phyloP scores from a whole-genome alignment of 2,329 filamentous ascomycete genomes.

The Colletotrichum truncatum region DNA sequence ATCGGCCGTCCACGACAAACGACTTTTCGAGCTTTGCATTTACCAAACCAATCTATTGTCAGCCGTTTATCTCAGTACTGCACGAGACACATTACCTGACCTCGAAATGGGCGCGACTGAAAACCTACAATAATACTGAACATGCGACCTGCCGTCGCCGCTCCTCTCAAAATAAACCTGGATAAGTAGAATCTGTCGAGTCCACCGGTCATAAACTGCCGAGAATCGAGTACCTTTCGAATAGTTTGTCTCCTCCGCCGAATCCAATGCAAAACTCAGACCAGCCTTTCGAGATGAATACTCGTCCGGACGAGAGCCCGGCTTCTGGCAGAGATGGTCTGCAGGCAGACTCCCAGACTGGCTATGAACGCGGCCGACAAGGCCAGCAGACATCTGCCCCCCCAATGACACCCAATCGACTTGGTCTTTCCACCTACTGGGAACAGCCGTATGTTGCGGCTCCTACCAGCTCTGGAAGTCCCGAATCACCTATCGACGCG shows the following conservation, averaged over 20 bases:
- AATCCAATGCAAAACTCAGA: conserved; percentile 6
- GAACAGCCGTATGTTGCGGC: conserved; percentile 53
- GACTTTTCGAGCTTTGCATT: too few relatives aligned
- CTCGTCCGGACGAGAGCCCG: conserved; percentile 9
- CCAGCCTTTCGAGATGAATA: conserved; percentile 23
- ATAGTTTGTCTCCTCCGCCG: not conserved
- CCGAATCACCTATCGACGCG: conserved; percentile 62
- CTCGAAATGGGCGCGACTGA: conserved; percentile 10
- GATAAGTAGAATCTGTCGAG: too few relatives aligned
- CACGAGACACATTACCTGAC: not conserved
- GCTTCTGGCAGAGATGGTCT: conserved; percentile 18
- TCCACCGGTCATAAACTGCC: not conserved
- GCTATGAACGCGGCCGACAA: conserved; percentile 12
- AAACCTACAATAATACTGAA: not conserved
- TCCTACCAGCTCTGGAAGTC: conserved; percentile 45
- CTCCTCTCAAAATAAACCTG: too few relatives aligned
- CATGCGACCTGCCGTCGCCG: conserved; percentile 7
- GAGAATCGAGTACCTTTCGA: not conserved
- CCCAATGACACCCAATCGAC: conserved; percentile 41
- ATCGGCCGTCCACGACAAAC: too few relatives aligned
- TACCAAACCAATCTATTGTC: too few relatives aligned
- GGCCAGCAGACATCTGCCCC: conserved; percentile 6
- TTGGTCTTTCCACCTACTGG: conserved; percentile 62
- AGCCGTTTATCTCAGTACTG: not conserved
- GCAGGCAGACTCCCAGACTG: conserved; percentile 30